phyloP scores from a whole-genome alignment of 352 stramenopile genomes.

The Globisporangium paddicum region DNA sequence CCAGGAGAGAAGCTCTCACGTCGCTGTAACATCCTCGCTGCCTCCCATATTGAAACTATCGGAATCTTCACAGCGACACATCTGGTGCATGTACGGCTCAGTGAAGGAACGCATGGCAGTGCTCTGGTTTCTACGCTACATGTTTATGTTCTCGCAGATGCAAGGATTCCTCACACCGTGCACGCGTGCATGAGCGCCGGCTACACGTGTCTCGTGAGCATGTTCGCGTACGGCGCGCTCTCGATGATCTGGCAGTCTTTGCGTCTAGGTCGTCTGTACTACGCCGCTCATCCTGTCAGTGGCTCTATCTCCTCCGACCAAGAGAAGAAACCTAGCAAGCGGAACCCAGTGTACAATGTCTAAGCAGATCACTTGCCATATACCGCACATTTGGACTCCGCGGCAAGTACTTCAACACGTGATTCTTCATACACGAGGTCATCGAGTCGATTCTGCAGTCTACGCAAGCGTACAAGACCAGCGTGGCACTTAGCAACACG shows the following conservation, averaged over 20 bases:
- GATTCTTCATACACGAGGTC: not conserved
- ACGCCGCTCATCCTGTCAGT: not conserved
- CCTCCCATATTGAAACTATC: not conserved
- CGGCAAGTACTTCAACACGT: not conserved
- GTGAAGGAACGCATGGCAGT: not conserved
- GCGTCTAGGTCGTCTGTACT: not conserved
- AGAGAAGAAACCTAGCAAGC: not conserved
- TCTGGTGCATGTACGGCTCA: not conserved
- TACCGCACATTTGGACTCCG: not conserved
- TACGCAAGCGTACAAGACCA: not conserved
- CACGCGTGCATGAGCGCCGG: not conserved
- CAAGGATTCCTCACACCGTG: not conserved
- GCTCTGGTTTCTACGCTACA: conserved; percentile 1
- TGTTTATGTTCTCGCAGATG: not conserved
- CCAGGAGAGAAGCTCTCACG: not conserved
- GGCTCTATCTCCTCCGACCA: too few species aligned
- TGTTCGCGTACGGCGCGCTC: not conserved
- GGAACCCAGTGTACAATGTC: not conserved
- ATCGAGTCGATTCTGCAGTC: not conserved
- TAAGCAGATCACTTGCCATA: not conserved
- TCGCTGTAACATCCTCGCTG: not conserved
- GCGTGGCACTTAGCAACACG: conserved; percentile 1
- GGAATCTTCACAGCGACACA: not conserved
- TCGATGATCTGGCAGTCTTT: not conserved
- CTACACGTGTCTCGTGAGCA: not conserved